Evolutionary conservation across 352 stramenopile genomes (phyloP).

Genomic region (Peronospora farinosa): DNA sequence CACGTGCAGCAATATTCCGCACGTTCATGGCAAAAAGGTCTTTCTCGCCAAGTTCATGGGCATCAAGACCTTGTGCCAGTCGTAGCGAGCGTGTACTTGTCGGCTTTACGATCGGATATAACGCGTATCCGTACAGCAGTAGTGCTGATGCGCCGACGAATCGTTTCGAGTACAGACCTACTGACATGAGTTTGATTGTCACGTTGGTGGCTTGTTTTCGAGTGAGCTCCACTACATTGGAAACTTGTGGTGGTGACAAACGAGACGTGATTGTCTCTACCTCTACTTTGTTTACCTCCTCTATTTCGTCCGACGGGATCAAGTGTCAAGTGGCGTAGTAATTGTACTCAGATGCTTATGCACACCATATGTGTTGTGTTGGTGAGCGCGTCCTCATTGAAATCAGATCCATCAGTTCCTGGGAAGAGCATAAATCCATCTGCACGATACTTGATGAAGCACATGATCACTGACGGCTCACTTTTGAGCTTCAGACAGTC

Average conservation of each 20-base stretch:
- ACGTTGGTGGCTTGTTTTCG: slow-evolving; percentile 25
- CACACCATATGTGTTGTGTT: neutral
- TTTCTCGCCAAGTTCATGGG: slow-evolving; percentile 41
- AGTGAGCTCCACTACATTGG: slow-evolving; percentile 16
- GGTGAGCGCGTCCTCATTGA: neutral
- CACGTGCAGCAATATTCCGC: slow-evolving; percentile 44
- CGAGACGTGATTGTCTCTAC: neutral
- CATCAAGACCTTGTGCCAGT: slow-evolving; percentile 49
- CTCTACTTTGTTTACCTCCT: neutral
- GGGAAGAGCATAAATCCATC: neutral
- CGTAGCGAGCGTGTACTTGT: slow-evolving; percentile 54
- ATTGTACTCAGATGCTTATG: neutral
- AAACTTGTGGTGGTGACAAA: slow-evolving; percentile 4
- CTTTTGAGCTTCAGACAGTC: too few species aligned
- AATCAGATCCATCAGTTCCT: slow-evolving; percentile 1
- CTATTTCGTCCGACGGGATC: too few species aligned
- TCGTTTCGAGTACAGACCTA: slow-evolving; percentile 28
- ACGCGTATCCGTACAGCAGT: slow-evolving; percentile 28
- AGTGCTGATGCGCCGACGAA: slow-evolving; percentile 26
- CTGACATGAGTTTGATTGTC: slow-evolving; percentile 29
- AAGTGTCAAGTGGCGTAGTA: neutral
- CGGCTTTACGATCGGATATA: slow-evolving; percentile 52
- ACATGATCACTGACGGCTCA: neutral
- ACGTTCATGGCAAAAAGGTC: slow-evolving; percentile 67
- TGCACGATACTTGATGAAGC: slow-evolving; percentile 10